Evolutionary conservation across 2,329 filamentous ascomycete genomes (phyloP), one percentile per base, ranked within the genome.

Genomic region (Pestalotiopsis sp.): DNA sequence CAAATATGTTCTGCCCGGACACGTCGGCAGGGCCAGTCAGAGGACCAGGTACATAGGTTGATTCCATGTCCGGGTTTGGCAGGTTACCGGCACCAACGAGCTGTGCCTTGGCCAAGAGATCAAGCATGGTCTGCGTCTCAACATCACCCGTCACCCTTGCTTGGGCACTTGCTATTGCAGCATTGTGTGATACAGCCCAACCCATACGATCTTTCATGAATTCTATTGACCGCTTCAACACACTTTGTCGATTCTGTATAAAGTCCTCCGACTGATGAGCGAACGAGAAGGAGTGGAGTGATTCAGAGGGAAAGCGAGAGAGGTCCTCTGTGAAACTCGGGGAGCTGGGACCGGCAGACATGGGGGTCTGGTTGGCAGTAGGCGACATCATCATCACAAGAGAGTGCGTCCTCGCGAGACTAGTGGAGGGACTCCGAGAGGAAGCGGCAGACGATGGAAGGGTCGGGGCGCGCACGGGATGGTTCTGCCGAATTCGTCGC

Each of bases 271-370:
- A 95, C 80, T 97, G 95, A 74, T 97, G 93, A 56, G 96, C 94
- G 80, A 99, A 99, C 13, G 95, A 98, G 82, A 99, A 99, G 1
- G 96, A 99, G 81, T 99, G 96, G 61, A 99, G 84, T 5, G 96
- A 99, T 79, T 99, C 96, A 74, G 93, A 94, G 1, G 96, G 95
- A 78, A 99, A 99, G 64, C 95, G 91, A 60, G 91, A 91, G 60
- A 99, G 88, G 77, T 99, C 96, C 83, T 98, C 96, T 76, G 90
- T 88, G 77, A 94, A 94, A 70, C 88, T 88, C 27, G 94, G 93
- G 25, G 94, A 94, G 23, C 86, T 84, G 27, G 91, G 90, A 5
- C 86, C 90, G n/a, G 90, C 84, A 9, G 87, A 83, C 31, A 90
- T 77, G 17, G 87, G 85, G 63, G 85, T 81, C 59, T 86, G 86